phyloP scores from a whole-genome alignment of 2,329 filamentous ascomycete genomes.

The Aspergillus sp. region DNA sequence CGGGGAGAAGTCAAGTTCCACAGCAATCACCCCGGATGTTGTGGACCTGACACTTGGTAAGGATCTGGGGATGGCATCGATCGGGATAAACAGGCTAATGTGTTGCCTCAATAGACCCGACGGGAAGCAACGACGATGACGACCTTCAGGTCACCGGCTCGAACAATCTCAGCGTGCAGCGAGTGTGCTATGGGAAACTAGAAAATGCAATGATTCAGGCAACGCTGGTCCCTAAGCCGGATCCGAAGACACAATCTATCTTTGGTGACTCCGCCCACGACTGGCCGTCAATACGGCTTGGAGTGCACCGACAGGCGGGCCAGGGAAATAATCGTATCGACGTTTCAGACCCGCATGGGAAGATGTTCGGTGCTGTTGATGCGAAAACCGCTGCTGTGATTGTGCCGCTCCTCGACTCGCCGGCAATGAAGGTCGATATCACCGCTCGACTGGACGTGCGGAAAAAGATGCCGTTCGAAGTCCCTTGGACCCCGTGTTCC shows the following conservation, averaged over 20 bases:
- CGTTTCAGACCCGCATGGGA: constrained; percentile 72
- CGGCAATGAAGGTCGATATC: constrained; percentile 67
- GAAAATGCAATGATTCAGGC: constrained; percentile 70
- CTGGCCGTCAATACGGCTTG: constrained; percentile 77
- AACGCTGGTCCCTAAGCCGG: constrained; percentile 70
- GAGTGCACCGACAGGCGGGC: constrained; percentile 64
- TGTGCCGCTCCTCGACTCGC: constrained; percentile 72
- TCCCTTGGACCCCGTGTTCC: constrained; percentile 66
- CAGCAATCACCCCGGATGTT: constrained; percentile 56
- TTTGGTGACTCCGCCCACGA: constrained; percentile 57
- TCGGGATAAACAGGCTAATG: constrained; percentile 24
- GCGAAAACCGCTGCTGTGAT: constrained; percentile 67
- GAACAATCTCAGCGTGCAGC: constrained; percentile 66
- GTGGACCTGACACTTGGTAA: constrained; percentile 52
- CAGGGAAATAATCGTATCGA: constrained; percentile 65
- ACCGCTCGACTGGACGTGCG: constrained; percentile 73
- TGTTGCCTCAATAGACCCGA: constrained; percentile 22
- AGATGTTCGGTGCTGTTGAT: constrained; percentile 79
- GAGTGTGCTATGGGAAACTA: constrained; percentile 81
- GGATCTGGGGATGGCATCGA: not conserved
- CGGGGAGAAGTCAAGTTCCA: constrained; percentile 46
- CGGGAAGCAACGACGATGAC: constrained; percentile 37
- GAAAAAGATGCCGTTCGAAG: constrained; percentile 66
- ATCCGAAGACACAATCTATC: constrained; percentile 55
- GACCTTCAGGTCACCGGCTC: constrained; percentile 53